A percentile compares a stretch with the other conserved stretches of the same genome.
Conservation (phyloP, 2,329 filamentous ascomycete genomes). For the Colletotrichum tamarilloi region DNA sequence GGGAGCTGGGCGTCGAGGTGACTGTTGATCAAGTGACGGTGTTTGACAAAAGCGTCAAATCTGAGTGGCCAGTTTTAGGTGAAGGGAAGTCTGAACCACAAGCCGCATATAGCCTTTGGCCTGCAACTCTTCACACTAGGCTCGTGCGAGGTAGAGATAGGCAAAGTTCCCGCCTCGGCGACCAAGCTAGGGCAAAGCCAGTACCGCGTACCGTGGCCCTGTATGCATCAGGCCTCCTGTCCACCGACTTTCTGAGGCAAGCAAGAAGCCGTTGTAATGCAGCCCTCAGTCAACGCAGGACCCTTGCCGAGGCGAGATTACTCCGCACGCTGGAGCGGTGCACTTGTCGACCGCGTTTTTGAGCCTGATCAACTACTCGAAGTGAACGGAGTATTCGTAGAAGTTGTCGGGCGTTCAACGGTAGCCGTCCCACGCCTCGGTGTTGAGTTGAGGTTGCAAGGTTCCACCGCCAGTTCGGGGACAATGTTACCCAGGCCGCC, state of each 20-base stretch:
- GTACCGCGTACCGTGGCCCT: neutral
- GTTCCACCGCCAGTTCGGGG: constrained; percentile 31
- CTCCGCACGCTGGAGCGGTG: neutral
- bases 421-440: constrained; percentile 4
- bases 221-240: neutral
- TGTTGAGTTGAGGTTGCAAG: constrained; percentile 14
- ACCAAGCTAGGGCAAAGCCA: constrained; percentile 22
- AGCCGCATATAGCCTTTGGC: constrained; percentile 25
- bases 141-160: constrained; percentile 29
- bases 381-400: neutral
- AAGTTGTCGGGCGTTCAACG: neutral
- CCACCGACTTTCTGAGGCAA: neutral
- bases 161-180: constrained; percentile 31
- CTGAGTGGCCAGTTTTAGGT: constrained; percentile 27
- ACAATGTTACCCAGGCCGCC: constrained; percentile 18
- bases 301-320: neutral
- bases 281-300: neutral
- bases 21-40: constrained; percentile 31
- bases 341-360: neutral
- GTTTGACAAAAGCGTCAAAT: constrained; percentile 25
- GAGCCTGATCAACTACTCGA: neutral
- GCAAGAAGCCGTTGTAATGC: neutral
- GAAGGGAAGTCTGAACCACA: constrained; percentile 18
- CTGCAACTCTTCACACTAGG: constrained; percentile 24
- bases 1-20: constrained; percentile 14